A percentile compares a stretch with the other conserved stretches of the same genome.
Evolutionary conservation across 2,329 filamentous ascomycete species (phyloP).

Genomic region (Rugonectria rugulosa): DNA sequence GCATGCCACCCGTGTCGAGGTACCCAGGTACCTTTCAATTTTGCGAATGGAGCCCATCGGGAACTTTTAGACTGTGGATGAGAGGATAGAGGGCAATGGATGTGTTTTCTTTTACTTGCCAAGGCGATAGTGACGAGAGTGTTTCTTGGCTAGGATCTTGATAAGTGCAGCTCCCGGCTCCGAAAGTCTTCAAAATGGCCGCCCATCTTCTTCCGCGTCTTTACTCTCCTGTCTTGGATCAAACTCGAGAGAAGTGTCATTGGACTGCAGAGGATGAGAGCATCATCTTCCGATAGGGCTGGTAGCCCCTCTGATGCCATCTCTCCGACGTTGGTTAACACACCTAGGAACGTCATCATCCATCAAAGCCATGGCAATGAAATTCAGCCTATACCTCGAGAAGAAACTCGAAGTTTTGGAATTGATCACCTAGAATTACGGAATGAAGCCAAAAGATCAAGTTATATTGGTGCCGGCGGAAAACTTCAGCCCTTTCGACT

Average conservation of each 20-base stretch:
- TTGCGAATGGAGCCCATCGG: not conserved
- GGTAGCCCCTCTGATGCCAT: not conserved
- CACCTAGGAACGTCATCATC: constrained; percentile 16
- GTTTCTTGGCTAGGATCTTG: not conserved
- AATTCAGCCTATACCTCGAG: constrained; percentile 15
- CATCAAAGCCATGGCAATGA: constrained; percentile 23
- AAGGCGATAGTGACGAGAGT: not conserved
- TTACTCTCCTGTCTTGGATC: not conserved
- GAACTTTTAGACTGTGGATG: not conserved
- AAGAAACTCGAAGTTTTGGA: not conserved
- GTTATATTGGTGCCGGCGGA: constrained; percentile 47
- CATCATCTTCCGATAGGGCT: not conserved
- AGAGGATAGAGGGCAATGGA: not conserved
- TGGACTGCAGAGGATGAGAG: not conserved
- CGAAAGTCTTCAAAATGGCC: not conserved
- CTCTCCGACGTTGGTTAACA: not conserved
- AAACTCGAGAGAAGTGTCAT: not conserved
- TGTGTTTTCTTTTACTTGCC: constrained; percentile 15
- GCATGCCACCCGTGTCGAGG: constrained; percentile 26
- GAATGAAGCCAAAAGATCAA: not conserved
- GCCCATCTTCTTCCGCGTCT: not conserved
- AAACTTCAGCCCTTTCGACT: constrained; percentile 61
- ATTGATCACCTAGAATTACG: not conserved
- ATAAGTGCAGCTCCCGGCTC: not conserved
- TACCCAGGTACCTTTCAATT: not conserved